Base-by-base conservation (phyloP, 1,139 yeast genomes). In the Magnusiomyces suaveolens region DNA sequence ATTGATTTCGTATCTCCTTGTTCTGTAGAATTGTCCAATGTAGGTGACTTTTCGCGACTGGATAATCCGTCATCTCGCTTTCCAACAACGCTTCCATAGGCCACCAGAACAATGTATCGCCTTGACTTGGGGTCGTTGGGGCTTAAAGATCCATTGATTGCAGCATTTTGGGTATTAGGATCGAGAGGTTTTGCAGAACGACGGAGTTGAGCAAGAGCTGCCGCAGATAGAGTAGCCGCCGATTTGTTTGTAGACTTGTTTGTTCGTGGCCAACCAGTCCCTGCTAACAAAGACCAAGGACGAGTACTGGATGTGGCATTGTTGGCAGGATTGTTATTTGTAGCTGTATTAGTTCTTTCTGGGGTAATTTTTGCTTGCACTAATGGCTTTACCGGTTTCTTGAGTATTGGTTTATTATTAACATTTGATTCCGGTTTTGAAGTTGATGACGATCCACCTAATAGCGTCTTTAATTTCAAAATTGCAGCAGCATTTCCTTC, bases 1-100 rank as follows among this genome's bases (percentile, higher is more conserved):
- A 64, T 60, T 21, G 60, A 65, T 52, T 66, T 65, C 80, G 62
- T 48, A 71, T 67, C 0, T 78, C 66, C 64, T 43, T 43, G 76
- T 46, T 46, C 73, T 36, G 16, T 3, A 14, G 33, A n/a, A n/a
- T n/a, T n/a, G n/a, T n/a, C n/a, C n/a, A n/a, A n/a, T n/a, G n/a
- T n/a, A n/a, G n/a, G n/a, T n/a, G n/a, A n/a, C n/a, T n/a, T n/a
- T n/a, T n/a, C n/a, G n/a, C n/a, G n/a, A n/a, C n/a, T n/a, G n/a
- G n/a, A n/a, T n/a, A n/a, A n/a, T n/a, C 76, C 16, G 74, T 54
- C 52, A 38, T 56, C 59, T 39, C 55, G 32, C 10, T 32, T 18
- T 4, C 51, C 51, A 20, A 48, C 43, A 8, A 48, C 51, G 21
- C 23, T 36, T n/a, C 51, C 33, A 24, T 48, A 38, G 16, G 51